A percentile compares a stretch with the other conserved stretches of the same genome.
phyloP scores from a whole-genome alignment of 2,329 filamentous ascomycete genomes.

The Hirsutella thompsonii region DNA sequence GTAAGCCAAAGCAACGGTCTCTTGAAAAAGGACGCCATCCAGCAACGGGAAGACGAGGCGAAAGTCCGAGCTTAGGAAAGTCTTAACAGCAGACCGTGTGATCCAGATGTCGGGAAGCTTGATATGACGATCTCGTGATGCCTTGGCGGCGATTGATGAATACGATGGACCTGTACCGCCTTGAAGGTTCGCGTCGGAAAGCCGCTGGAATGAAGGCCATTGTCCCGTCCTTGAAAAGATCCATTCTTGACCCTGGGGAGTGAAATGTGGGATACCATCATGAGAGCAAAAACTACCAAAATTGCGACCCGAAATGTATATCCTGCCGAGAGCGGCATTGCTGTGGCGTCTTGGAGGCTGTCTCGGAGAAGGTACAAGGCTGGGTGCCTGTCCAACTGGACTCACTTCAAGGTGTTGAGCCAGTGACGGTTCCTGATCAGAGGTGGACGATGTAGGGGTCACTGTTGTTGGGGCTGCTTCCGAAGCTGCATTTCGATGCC shows the following conservation, averaged over 20 bases:
- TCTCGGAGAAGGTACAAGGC: neutral
- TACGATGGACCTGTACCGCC: neutral
- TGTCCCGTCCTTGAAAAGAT: constrained; percentile 30
- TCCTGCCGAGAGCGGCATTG: constrained; percentile 14
- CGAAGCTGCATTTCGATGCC: too few species aligned
- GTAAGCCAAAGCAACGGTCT: constrained; percentile 30
- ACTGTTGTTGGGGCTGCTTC: too few species aligned
- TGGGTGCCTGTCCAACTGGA: neutral
- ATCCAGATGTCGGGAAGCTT: constrained; percentile 22
- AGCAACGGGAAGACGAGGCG: constrained; percentile 34
- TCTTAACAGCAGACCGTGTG: constrained; percentile 11
- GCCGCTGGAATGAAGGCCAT: constrained; percentile 10
- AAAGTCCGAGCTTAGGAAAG: constrained; percentile 19
- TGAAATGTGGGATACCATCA: constrained; percentile 36
- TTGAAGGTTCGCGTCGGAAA: neutral
- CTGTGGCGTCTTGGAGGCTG: neutral
- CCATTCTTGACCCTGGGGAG: constrained; percentile 32
- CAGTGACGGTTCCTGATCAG: neutral
- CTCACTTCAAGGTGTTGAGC: neutral
- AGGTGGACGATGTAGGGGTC: too few species aligned
- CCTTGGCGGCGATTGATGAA: neutral
- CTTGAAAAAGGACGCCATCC: constrained; percentile 30
- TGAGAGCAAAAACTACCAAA: constrained; percentile 31
- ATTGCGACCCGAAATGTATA: constrained; percentile 34
- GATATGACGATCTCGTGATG: neutral